Evolutionary conservation across 2,329 filamentous ascomycete genomes (phyloP), one percentile per base, ranked within the genome.

Genomic region (Sporothrix pallida): DNA sequence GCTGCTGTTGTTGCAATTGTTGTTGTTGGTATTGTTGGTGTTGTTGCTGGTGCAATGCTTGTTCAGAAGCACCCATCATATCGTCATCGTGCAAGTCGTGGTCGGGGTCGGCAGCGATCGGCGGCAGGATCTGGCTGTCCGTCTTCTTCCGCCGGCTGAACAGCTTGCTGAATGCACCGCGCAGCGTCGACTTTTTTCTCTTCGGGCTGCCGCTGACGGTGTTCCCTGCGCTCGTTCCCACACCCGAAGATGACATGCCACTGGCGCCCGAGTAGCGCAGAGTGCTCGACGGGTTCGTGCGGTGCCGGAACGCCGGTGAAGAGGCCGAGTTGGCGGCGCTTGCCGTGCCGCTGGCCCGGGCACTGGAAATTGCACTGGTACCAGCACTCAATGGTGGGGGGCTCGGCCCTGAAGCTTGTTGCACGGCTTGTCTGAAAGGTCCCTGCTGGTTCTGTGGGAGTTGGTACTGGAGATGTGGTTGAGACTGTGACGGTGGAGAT

Each of bases 81-180:
- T 67, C 42, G 42, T 48, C 9, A 20, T 37, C 31, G 31, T 37
- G 31, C 7, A 15, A 6, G 8, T 60, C 26, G 10, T 67, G 50
- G 60, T 20, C 26, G 9, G 23, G 20, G 42, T 26, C 62, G 1
- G 67, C 42, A 5, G 17, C 62, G 77, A 37, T 79, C 75, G 46
- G n/a, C 54, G 50, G 48, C 13, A 77, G 76, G 12, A 76, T 74
- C 63, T 81, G 79, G 72, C 81, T 82, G 15, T 78, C 80, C 56
- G 77, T 79, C 80, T 87, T 89, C 80, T 87, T 88, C 75, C 85
- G 88, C 74, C 87, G 86, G 15, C 88, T 86, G 79, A 91, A 90
- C 10, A 91, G 80, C 75, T 84, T 88, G 68, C 87, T 85, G 63
- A 91, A 79, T 0, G 88, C 87, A 20, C 84, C 83, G 71, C 86